Percentiles rank a stretch among this genome's conserved stretches.
Evolutionary conservation across 768 basidiomycete genomes (phyloP).

Genomic region (Boletus subparvulus): DNA sequence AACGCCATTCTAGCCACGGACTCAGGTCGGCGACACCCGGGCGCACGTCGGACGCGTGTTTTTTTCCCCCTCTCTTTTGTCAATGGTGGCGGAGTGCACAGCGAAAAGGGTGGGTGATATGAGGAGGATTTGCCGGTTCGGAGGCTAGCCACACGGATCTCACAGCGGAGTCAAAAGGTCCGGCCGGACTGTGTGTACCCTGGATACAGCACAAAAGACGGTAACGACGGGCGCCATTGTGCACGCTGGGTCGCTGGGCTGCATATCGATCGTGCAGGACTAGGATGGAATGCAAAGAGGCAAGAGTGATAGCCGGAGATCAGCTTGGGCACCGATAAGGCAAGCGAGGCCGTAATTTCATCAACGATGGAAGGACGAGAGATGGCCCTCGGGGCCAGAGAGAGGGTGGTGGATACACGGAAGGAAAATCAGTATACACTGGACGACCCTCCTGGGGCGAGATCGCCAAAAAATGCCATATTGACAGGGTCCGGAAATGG

Average conservation of each 20-base stretch:
- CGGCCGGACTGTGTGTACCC: conserved; percentile 8
- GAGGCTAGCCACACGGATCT: conserved; percentile 13
- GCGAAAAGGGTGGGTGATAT: neutral
- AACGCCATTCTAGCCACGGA: conserved; percentile 17
- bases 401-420: neutral
- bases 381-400: neutral
- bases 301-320: conserved; percentile 19
- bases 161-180: conserved; percentile 10
- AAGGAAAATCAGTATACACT: conserved; percentile 7
- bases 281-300: neutral
- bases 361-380: neutral
- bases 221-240: neutral
- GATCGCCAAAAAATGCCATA: conserved; percentile 25
- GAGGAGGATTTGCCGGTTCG: neutral
- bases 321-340: conserved; percentile 11
- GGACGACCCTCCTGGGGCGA: conserved; percentile 7
- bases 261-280: neutral
- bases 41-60: conserved; percentile 7
- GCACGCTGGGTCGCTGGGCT: neutral
- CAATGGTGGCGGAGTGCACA: neutral
- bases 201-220: conserved; percentile 9
- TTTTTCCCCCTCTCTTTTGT: neutral
- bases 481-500: conserved; percentile 27
- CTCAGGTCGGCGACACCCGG: conserved; percentile 8
- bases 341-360: conserved; percentile 6